A percentile compares a stretch with the other conserved stretches of the same genome.
Evolutionary conservation across 495 filamentous ascomycete species (phyloP).

Genomic region (Penicillium parvum): DNA sequence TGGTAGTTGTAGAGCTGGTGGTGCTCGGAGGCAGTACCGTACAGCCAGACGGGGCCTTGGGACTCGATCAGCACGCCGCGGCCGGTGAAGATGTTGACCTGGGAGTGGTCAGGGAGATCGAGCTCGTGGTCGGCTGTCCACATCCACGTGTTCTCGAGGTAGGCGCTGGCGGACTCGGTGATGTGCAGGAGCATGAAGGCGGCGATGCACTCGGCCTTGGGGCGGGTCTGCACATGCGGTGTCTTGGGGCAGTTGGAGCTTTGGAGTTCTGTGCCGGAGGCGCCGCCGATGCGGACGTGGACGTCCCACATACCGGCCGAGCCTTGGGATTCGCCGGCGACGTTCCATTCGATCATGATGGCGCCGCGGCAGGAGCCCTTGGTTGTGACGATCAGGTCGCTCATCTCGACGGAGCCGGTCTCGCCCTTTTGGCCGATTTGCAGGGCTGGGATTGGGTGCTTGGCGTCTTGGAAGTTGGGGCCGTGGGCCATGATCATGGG

Average conservation of each 20-base stretch:
- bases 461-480: conserved; percentile 61
- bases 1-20: conserved; percentile 89
- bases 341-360: conserved; percentile 88
- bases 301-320: conserved; percentile 85
- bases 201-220: conserved; percentile 58
- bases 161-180: conserved; percentile 62
- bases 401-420: conserved; percentile 73
- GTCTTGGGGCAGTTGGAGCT: conserved; percentile 64
- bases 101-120: conserved; percentile 67
- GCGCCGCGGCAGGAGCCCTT: conserved; percentile 76
- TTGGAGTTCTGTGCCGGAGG: conserved; percentile 75
- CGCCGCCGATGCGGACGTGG: conserved; percentile 79
- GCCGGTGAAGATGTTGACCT: conserved; percentile 90
- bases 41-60: conserved; percentile 55
- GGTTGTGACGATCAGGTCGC: conserved; percentile 60
- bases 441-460: conserved; percentile 58
- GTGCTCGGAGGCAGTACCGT: conserved; percentile 82
- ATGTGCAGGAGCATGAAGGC: conserved; percentile 82
- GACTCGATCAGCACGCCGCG: conserved; percentile 78
- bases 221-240: conserved; percentile 51
- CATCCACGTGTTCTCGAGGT: conserved; percentile 91
- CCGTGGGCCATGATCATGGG: conserved; percentile 83
- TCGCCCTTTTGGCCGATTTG: conserved; percentile 79
- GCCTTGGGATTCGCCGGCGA: conserved; percentile 61
- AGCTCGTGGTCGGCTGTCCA: conserved; percentile 96